Evolutionary conservation across 164 flowering plant genomes (phyloP), one percentile per base, ranked within the genome.

Genomic region (Buxus sempervirens): DNA sequence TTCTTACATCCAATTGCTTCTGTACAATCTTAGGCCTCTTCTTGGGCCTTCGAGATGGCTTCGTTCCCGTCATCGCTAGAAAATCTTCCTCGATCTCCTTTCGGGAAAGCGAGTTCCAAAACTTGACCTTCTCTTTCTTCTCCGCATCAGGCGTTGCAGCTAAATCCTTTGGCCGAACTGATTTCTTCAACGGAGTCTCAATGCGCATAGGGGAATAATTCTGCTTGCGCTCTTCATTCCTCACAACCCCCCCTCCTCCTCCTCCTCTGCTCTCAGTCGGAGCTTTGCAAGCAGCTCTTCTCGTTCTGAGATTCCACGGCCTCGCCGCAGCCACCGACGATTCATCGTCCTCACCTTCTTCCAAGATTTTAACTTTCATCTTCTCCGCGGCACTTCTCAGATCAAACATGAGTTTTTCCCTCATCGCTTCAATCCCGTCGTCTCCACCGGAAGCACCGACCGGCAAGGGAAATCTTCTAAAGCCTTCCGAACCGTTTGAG

Each of bases 61-160:
- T 72, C 26, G 64, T 77, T 16, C 87, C 86, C 5, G 63, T 20
- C 65, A 88, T 74, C 63, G 55, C 80, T 73, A 75, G 41, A 63
- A 82, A 90, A 76, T 90, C 96, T 54, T 81, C 89, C 45, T 86
- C 88, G 72, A 90, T 82, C 78, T 88, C 88, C 65, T 69, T 64
- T 66, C 66, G 72, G 15, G 82, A 54, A 1, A 85, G 80, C 21
- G 80, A 14, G 41, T 77, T n/a, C 73, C 0, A 79, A 26, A 85
- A 79, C 71, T 78, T 84, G 22, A 69, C 28, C 65, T 80, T 74
- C 77, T 77, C 82, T 73, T 73, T 77, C 72, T 73, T 63, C 78
- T 78, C 75, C 76, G 58, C 69, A 55, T 38, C 48, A 49, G 53
- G 67, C 54, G 27, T 64, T 9, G 45, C 67, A 20, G 55, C 64